Evolutionary conservation across 495 filamentous ascomycete genomes (phyloP), one percentile per base, ranked within the genome.

Genomic region (Aspergillus sclerotiicarbonarius): DNA sequence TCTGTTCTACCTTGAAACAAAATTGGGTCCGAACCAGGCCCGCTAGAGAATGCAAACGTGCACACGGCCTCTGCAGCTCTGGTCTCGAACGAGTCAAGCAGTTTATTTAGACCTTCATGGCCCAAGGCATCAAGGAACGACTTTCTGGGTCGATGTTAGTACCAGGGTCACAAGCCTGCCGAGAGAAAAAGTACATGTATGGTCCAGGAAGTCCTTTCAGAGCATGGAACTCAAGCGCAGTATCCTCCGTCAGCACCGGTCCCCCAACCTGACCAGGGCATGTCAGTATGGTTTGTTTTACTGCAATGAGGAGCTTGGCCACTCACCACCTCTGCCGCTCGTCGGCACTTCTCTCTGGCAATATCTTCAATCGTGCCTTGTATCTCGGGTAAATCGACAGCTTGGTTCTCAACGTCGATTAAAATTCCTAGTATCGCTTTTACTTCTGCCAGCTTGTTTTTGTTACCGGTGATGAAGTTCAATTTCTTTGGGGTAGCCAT

Each of bases 401-500:
- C 74, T 70, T 89, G 85, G 74, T 75, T 94, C 53, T 84, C 77
- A 48, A 98, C 77, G 43, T 87, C 75, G 61, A 95, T 86, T 30
- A 84, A 80, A 54, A 81, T 82, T 55, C 86, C 85, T 16, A 98
- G 81, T 64, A 98, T 97, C 12, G 88, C 87, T 67, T 86, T 82
- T 61, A 96, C 90, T 74, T 98, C 94, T 56, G 71, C 69, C 50
- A 98, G 83, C 76, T 98, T 98, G 77, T 96, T 95, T 62, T 83
- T 81, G 77, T 98, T 98, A 62, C 93, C 89, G 3, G 95, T 98
- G 65, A 98, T 96, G 79, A 98, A 98, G 78, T 96, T 90, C 35
- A 98, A 73, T 30, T 76, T 72, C 41, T 69, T 68, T 29, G 72
- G 51, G 33, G 62, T 47, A 51, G 67, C 64, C 63, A 63, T 70